Evolutionary conservation across 1,139 yeast species (phyloP), one percentile per base, ranked within the genome.

Genomic region (Geotrichum bryndzae): DNA sequence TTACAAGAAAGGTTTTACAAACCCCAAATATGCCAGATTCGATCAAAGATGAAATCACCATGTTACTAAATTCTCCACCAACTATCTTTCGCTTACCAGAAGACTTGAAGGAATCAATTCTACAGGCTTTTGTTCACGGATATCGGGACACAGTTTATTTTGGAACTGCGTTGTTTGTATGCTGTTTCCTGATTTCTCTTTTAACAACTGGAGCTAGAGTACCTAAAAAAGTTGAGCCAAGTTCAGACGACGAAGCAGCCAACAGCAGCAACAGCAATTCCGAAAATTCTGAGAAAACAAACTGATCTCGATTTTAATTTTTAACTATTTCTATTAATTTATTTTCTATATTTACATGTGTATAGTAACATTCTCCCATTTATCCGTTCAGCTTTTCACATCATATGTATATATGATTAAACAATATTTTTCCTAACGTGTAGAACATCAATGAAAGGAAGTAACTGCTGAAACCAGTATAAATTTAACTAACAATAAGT

Each of bases 81-180:
- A n/a, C 27, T 13, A 29, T 54, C 29, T 51, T 45, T n/a, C 35
- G 18, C n/a, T 46, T 45, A 18, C 52, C 57, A n/a, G 45, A 45
- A 10, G 38, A 11, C 41, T 1, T 46, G 31, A 31, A 45, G 6
- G 52, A 41, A 15, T 27, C 35, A 4, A 27, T 54, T 18, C 25
- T 54, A 2, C 38, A 54, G n/a, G 6, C 23, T 45, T 70, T 66
- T 57, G 71, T 69, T 5, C 31, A 56, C 15, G 72, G 67, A 3
- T 70, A 66, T 66, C 64, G 63, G 25, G 58, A 63, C 18, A 68
- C 66, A 51, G 66, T 67, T 66, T 70, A 68, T 59, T 61, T 66
- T 29, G 66, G 68, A 2, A 41, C 69, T 53, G 72, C 66, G 1
- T 55, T 66, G 35, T 57, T 61, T n/a, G 33, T 64, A 4, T 62